Conservation (phyloP, 129 eudicot species). For the Artemisia annua region DNA sequence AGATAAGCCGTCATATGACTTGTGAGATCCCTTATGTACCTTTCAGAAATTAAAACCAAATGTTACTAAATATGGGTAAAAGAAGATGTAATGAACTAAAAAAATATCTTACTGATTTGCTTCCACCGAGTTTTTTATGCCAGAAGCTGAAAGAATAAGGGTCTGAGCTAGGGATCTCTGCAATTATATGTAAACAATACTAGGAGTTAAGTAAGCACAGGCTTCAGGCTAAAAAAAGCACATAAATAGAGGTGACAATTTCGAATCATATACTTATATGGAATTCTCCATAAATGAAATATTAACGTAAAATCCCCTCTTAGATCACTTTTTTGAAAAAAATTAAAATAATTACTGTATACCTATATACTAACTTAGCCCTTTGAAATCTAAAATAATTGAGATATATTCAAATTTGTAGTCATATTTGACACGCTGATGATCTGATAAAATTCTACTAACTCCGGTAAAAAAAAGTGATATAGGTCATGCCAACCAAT, state of each 20-base stretch:
- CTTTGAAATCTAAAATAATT: background rate
- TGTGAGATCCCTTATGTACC: conserved; percentile 71
- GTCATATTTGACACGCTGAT: background rate
- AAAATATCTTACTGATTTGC: conserved; percentile 63
- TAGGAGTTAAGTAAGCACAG: conserved; percentile 4
- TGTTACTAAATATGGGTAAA: conserved; percentile 12
- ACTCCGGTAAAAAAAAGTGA: too few species aligned
- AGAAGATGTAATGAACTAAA: too few species aligned
- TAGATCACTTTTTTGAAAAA: background rate
- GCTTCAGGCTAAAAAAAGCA: conserved; percentile 1
- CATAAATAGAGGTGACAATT: conserved; percentile 7
- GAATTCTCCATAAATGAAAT: background rate
- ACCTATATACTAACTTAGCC: too few species aligned
- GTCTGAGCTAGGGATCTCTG: conserved; percentile 97
- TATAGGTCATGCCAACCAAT: too few species aligned
- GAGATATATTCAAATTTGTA: background rate
- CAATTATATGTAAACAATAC: conserved; percentile 23
- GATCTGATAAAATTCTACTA: too few species aligned
- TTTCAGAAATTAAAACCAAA: conserved; percentile 26
- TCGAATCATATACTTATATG: background rate
- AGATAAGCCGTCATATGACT: conserved; percentile 69
- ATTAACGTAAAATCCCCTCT: background rate
- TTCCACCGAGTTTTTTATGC: conserved; percentile 53
- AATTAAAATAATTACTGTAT: background rate
- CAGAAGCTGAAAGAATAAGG: conserved; percentile 83